A percentile compares a stretch with the other conserved stretches of the same genome.
These are phyloP conservation scores for Backusella liffmaniae DNA, from an alignment of 192 early-diverging fungal species.

Conservation along the genomic window DNA sequence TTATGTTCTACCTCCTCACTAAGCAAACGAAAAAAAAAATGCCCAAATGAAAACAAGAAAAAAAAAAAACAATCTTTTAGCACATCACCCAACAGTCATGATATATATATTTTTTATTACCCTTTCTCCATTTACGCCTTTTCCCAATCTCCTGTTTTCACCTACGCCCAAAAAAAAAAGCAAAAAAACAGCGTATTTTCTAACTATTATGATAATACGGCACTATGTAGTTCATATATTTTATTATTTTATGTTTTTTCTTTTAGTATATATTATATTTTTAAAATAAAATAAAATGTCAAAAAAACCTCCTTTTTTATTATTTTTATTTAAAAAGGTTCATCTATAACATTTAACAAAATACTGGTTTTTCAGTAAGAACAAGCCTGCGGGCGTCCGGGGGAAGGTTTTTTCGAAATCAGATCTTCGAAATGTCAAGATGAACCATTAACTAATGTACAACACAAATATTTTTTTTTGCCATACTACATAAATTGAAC, in stretches of 20 bases:
- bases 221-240: not conserved
- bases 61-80: not conserved
- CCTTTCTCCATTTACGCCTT: too few species aligned
- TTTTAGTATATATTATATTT: not conserved
- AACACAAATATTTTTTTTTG: too few species aligned
- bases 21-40: constrained; percentile 9
- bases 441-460: too few species aligned
- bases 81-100: not conserved
- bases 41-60: not conserved
- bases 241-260: not conserved
- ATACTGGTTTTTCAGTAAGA: too few species aligned
- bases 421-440: too few species aligned
- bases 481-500: too few species aligned
- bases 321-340: not conserved
- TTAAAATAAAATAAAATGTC: not conserved
- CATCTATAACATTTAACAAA: not conserved
- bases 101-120: not conserved
- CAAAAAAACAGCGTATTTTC: not conserved
- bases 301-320: not conserved
- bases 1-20: constrained; percentile 29
- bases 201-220: not conserved
- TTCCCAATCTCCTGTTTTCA: too few species aligned
- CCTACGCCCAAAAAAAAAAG: not conserved
- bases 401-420: too few species aligned
- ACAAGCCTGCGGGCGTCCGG: too few species aligned